Evolutionary conservation across 148 eudicot species (phyloP).

Genomic region (Gaultheria prostrata): DNA sequence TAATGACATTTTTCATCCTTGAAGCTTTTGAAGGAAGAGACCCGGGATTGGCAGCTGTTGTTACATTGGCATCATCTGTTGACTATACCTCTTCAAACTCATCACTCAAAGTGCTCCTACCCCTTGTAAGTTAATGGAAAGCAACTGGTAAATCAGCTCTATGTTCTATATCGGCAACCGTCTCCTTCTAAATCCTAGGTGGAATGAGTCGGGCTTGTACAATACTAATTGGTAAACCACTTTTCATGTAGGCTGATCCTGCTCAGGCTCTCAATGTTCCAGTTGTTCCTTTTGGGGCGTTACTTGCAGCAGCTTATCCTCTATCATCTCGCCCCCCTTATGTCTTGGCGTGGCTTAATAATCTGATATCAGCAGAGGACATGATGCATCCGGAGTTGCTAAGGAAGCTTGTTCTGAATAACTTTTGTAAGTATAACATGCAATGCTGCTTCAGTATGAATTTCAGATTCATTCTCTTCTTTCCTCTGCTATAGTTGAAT

Average conservation of each 20-base stretch:
- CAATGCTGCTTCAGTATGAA: conserved; percentile 6
- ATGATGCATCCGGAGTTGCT: conserved; percentile 97
- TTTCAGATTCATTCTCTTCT: not conserved
- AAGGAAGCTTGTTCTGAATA: conserved; percentile 83
- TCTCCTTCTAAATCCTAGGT: not conserved
- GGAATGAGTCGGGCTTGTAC: not conserved
- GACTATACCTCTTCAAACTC: conserved; percentile 94
- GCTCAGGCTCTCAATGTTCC: conserved; percentile 94
- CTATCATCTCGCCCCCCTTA: conserved; percentile 84
- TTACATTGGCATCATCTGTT: conserved; percentile 87
- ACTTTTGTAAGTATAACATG: conserved; percentile 66
- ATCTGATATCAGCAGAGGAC: conserved; percentile 79
- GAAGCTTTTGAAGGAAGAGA: conserved; percentile 76
- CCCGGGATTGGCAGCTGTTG: conserved; percentile 72
- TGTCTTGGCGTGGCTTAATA: conserved; percentile 85
- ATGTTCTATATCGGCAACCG: not conserved
- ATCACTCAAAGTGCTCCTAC: conserved; percentile 80
- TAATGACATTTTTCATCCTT: conserved; percentile 10
- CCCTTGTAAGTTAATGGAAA: conserved; percentile 66
- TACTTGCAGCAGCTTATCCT: conserved; percentile 87
- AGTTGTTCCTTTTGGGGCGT: conserved; percentile 92
- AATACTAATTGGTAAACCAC: conserved; percentile 1
- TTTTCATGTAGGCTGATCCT: conserved; percentile 79
- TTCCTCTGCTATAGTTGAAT: conserved; percentile 4
- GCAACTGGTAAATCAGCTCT: not conserved